Conservation (phyloP, 441 rosid species). For the Brassica balearica region DNA sequence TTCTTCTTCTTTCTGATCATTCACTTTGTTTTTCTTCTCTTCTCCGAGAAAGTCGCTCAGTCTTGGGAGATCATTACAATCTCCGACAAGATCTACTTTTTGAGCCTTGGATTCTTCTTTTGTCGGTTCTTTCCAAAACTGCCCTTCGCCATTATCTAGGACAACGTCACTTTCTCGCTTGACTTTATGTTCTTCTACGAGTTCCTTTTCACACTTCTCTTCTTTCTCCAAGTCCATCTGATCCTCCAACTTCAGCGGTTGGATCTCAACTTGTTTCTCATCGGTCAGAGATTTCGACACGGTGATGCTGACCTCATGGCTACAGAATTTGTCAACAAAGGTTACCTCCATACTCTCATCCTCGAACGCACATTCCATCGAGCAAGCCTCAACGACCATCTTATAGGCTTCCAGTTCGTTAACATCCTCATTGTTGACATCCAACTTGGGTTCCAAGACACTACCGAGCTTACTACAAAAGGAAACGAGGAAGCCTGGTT, state of each 20-base stretch:
- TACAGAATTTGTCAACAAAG: conserved; percentile 49
- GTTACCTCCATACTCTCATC: conserved; percentile 42
- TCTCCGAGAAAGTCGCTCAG: conserved; percentile 37
- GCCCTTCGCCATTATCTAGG: conserved; percentile 36
- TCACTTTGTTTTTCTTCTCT: conserved; percentile 37
- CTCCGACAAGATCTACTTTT: conserved; percentile 43
- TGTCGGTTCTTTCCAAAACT: conserved; percentile 30
- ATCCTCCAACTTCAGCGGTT: conserved; percentile 30
- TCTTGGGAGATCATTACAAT: conserved; percentile 44
- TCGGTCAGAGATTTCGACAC: conserved; percentile 2
- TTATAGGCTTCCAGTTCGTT: conserved; percentile 63
- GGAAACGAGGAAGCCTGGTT: conserved; percentile 47
- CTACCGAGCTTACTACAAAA: conserved; percentile 51
- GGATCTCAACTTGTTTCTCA: conserved; percentile 26
- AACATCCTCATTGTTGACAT: conserved; percentile 43
- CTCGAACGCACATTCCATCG: conserved; percentile 32
- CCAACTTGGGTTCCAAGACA: conserved; percentile 49
- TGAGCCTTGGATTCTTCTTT: conserved; percentile 64
- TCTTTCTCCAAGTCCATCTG: conserved; percentile 18
- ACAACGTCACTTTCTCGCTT: conserved; percentile 30
- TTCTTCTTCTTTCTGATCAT: conserved; percentile 18
- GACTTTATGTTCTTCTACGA: conserved; percentile 51
- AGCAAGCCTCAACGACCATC: conserved; percentile 62
- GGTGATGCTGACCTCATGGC: conserved; percentile 41
- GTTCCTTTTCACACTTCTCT: conserved; percentile 49